Conservation (phyloP, 2,329 filamentous ascomycete genomes). For the Torrubiellomyces zombiae region DNA sequence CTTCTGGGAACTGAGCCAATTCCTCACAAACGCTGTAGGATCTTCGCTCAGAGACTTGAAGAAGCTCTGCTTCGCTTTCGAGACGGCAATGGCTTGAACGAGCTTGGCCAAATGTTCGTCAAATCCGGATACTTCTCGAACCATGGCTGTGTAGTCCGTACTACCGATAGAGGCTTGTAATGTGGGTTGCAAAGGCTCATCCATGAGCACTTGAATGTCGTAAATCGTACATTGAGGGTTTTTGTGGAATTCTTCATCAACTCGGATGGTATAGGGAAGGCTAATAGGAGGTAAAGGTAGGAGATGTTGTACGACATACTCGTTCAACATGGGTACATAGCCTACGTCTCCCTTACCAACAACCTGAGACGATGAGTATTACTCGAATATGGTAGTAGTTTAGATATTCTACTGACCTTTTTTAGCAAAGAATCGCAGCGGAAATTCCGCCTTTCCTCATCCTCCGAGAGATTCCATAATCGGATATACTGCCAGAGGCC, state of each 20-base stretch:
- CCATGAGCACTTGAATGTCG: slow-evolving; percentile 70
- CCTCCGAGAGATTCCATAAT: slow-evolving; percentile 71
- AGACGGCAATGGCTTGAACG: slow-evolving; percentile 66
- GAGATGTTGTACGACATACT: slow-evolving; percentile 65
- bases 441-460: slow-evolving; percentile 86
- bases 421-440: slow-evolving; percentile 73
- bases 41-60: slow-evolving; percentile 63
- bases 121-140: slow-evolving; percentile 58
- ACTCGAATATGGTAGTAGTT: neutral
- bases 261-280: slow-evolving; percentile 81
- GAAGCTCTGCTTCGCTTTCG: slow-evolving; percentile 84
- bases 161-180: slow-evolving; percentile 51
- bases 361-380: slow-evolving; percentile 31
- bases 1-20: slow-evolving; percentile 85
- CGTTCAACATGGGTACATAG: slow-evolving; percentile 71
- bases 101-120: slow-evolving; percentile 78
- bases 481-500: slow-evolving; percentile 93
- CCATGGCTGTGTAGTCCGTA: slow-evolving; percentile 49
- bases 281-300: slow-evolving; percentile 65
- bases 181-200: slow-evolving; percentile 60
- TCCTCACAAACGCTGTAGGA: slow-evolving; percentile 66
- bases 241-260: slow-evolving; percentile 70
- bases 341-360: slow-evolving; percentile 59
- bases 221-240: slow-evolving; percentile 68
- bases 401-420: slow-evolving; percentile 39